phyloP scores from a whole-genome alignment of 306 rosid species.

The Dalbergia cochinchinensis region DNA sequence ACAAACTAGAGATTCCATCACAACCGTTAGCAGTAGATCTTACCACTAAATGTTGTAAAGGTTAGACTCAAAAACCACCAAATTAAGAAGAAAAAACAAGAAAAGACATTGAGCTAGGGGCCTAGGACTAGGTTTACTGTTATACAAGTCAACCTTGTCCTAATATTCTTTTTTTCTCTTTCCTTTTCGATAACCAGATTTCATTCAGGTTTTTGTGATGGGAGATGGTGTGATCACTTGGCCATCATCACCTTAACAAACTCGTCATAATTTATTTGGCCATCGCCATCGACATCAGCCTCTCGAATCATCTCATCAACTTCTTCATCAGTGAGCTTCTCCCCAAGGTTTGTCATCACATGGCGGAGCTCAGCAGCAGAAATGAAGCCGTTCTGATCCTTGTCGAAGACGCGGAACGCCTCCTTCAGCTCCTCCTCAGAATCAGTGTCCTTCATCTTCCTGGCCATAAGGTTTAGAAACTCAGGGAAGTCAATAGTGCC shows the following conservation, averaged over 20 bases:
- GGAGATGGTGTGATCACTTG: constrained; percentile 53
- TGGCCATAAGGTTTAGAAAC: constrained; percentile 88
- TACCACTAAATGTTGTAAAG: constrained; percentile 36
- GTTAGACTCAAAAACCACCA: constrained; percentile 46
- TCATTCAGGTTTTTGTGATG: constrained; percentile 2
- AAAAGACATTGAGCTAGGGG: not conserved
- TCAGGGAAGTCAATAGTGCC: constrained; percentile 91
- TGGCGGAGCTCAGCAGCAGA: constrained; percentile 95
- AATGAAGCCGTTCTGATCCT: constrained; percentile 92
- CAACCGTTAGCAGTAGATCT: constrained; percentile 38
- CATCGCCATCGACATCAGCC: constrained; percentile 95
- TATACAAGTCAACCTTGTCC: constrained; percentile 39
- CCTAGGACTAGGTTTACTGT: constrained; percentile 11
- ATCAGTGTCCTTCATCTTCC: constrained; percentile 94
- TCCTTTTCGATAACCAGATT: not conserved
- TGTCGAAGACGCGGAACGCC: constrained; percentile 87
- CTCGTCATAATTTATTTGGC: constrained; percentile 86
- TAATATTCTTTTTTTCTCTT: not conserved
- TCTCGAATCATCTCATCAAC: constrained; percentile 93
- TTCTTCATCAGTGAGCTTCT: constrained; percentile 89
- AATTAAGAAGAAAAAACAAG: constrained; percentile 28
- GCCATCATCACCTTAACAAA: constrained; percentile 97
- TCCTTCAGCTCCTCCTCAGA: constrained; percentile 92
- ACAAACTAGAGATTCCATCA: constrained; percentile 35
- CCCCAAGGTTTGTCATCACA: constrained; percentile 92